phyloP scores from a whole-genome alignment of 768 basidiomycete species.

The Crassisporium funariophilum region DNA sequence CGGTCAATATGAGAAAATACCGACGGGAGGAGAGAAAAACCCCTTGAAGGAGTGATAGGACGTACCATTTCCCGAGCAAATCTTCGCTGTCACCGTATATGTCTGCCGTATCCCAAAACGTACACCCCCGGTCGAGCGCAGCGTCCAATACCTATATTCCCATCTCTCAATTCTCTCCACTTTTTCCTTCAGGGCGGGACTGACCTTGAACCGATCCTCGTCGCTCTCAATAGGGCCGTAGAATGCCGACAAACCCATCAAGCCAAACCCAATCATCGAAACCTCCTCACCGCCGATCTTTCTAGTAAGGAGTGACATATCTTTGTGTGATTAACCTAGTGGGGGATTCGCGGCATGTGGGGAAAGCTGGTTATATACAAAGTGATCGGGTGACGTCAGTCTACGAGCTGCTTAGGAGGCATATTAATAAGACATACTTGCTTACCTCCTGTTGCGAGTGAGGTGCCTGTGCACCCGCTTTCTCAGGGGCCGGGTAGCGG shows the following conservation, averaged over 20 bases:
- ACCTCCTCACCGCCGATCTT: conserved; percentile 46
- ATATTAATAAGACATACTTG: too few species aligned
- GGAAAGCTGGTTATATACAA: too few species aligned
- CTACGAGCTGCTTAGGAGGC: too few species aligned
- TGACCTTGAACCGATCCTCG: conserved; percentile 60
- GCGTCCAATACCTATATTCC: conserved; percentile 38
- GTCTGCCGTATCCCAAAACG: conserved; percentile 51
- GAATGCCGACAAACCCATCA: conserved; percentile 51
- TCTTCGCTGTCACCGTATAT: conserved; percentile 47
- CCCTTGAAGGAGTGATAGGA: not conserved
- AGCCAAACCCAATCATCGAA: conserved; percentile 57
- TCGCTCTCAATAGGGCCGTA: conserved; percentile 49
- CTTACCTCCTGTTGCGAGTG: too few species aligned
- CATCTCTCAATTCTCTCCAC: not conserved
- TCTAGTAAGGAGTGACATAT: conserved; percentile 21
- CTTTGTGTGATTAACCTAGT: too few species aligned
- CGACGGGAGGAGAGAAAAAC: not conserved
- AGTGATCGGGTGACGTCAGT: too few species aligned
- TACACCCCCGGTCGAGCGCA: conserved; percentile 42
- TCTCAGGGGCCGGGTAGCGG: too few species aligned
- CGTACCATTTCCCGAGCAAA: conserved; percentile 45
- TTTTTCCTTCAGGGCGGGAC: not conserved
- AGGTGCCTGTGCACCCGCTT: too few species aligned
- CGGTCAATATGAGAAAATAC: not conserved
- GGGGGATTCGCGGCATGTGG: too few species aligned